Base-by-base conservation (phyloP, 441 rosid genomes). In the Mallotus repandus region DNA sequence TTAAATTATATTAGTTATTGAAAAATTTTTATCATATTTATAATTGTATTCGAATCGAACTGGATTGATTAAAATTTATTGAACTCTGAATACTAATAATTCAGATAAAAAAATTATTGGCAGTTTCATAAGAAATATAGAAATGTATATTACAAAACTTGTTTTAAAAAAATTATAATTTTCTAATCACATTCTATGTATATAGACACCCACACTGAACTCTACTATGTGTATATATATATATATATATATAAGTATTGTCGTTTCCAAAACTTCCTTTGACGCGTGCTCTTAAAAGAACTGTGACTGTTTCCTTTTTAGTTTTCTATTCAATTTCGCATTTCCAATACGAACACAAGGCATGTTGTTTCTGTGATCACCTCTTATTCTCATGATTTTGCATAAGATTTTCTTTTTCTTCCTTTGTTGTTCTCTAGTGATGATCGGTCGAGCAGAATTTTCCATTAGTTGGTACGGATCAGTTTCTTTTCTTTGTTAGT, bases 211-310 rank as follows among this genome's bases (percentile, higher is more conserved):
- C n/a, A n/a, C n/a, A n/a, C n/a, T 0, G 14, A 60, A 60, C 18
- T 5, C n/a, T 11, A 60, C 14, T 41, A 4, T 29, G 29, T n/a
- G n/a, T n/a, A n/a, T n/a, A n/a, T n/a, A n/a, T n/a, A n/a, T n/a
- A n/a, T n/a, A n/a, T n/a, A 6, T 5, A 13, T 53, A 13, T 53
- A 2, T 2, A 53, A 19, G 52, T 19, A 25, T n/a, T 46, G 15
- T 53, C 11, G 7, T 43, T 6, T 6, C 59, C 45, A 9, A 50
- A 67, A 14, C 9, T 38, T n/a, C n/a, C 2, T 7, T 19, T 18
- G 15, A 72, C 8, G 75, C 62, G 62, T 63, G 69, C 75, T 13
- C 14, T n/a, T 5, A 45, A 60, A 60, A 60, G 58, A 70, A 61
- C 29, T 13, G 61, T 32, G 13, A 4, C 22, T 4, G 0, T 19